Base-by-base conservation (phyloP, 345 rosid genomes). In the Syzygium aromaticum region DNA sequence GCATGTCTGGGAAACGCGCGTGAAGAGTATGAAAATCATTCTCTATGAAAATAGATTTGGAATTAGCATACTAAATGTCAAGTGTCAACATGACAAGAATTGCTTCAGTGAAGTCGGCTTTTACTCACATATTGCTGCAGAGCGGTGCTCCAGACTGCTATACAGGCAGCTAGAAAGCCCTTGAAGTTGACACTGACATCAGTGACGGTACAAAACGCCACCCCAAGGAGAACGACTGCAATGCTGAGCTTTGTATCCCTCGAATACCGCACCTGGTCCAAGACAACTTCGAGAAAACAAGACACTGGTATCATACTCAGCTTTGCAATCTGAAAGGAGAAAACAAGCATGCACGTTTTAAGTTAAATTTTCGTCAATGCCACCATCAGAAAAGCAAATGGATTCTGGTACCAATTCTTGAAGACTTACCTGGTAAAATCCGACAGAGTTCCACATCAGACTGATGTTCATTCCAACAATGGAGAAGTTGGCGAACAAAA, bases 391-490 rank as follows among this genome's bases (percentile, higher is more conserved):
- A 73, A 33, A 73, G 82, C 82, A 73, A 38, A 73, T 33, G 15
- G 49, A 73, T 10, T 73, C 82, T 19, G 27, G 49, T 40, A 73
- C 49, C 6, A 12, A 73, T 73, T 19, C 82, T 73, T 53, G 0
- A 52, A 84, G 73, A 85, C 91, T 88, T 85, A 95, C 99, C 99
- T 98, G 99, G 92, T 98, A 98, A 89, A 98, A 98, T 51, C 99
- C 99, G n/a, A 98, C 99, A n/a, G 99, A 96, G 61, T 96, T 98
- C 99, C 98, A 98, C 99, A 98, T 96, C 82, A 98, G 92, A 90
- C 99, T 98, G 84, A 98, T 97, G 80, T 98, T 98, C 99, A 98
- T 98, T 87, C 99, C 99, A 92, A 98, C 99, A 54, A 98, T 96
- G 19, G 99, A 98, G 91, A 96, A 98, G 92, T 96, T 98, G 43